These are phyloP conservation scores for Fraxinus pennsylvanica DNA, from an alignment of 257 asterid genomes.

Conservation along the genomic window DNA sequence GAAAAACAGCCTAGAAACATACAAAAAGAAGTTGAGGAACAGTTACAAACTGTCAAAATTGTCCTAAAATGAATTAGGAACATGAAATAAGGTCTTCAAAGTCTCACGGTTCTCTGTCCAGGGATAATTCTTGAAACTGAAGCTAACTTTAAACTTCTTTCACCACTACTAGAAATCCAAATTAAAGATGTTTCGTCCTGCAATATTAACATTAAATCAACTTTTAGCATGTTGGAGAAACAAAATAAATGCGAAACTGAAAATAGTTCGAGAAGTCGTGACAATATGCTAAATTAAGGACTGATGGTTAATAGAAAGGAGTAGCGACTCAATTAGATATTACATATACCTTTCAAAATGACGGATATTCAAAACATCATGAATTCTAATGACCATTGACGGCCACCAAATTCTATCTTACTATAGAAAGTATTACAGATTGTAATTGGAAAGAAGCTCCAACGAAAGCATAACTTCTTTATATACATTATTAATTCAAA, in stretches of 20 bases:
- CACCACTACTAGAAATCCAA: conserved; percentile 86
- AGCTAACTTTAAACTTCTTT: conserved; percentile 79
- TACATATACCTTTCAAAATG: conserved; percentile 18
- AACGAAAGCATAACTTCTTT: neutral
- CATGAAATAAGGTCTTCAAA: conserved; percentile 15
- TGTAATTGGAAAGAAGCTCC: conserved; percentile 4
- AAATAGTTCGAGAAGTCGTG: conserved; percentile 6
- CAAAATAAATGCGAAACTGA: neutral
- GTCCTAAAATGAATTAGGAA: conserved; percentile 11
- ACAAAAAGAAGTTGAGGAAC: neutral
- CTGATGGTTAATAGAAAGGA: neutral
- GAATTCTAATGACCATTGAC: conserved; percentile 4
- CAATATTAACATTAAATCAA: conserved; percentile 18
- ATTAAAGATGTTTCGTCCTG: conserved; percentile 78
- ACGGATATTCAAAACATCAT: conserved; percentile 9
- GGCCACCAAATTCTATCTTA: conserved; percentile 10
- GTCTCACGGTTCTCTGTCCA: conserved; percentile 94
- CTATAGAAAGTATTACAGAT: neutral
- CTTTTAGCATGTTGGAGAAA: conserved; percentile 26
- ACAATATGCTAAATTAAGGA: conserved; percentile 1
- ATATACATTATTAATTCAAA: neutral
- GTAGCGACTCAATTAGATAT: conserved; percentile 10
- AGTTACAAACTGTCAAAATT: conserved; percentile 17
- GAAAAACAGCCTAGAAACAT: conserved; percentile 84
- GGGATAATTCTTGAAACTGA: conserved; percentile 77